Base-by-base conservation (phyloP, 768 basidiomycete genomes). In the Suillus plorans region DNA sequence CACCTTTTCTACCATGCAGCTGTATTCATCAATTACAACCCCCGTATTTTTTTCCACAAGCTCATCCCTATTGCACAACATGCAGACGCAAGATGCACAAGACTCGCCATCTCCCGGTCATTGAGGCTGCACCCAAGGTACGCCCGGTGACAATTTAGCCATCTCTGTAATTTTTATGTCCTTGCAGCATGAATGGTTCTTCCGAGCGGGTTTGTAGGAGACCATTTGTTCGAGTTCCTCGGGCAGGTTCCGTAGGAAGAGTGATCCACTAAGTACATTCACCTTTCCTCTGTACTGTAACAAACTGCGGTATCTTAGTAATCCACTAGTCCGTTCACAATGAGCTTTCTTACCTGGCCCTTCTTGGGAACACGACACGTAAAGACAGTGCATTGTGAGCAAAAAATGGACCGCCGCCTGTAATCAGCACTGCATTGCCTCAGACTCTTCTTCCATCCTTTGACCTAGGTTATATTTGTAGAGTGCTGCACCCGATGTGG, bases 401-500 rank as follows among this genome's bases (percentile, higher is more conserved):
- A 36, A n/a, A 49, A 20, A 20, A 44, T 6, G 16, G 1, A 18
- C 10, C 39, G 37, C 31, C 10, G 7, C 18, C 6, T 31, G 31
- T 61, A 13, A 36, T 62, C 56, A 59, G n/a, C 20, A 22, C 18
- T 34, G 7, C 50, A 45, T 61, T 20, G 31, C 52, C 28, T 45
- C 36, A 34, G 16, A 34, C 18, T 58, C 37, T 25, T 39, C 37
- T 57, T 41, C 39, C n/a, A 62, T 64, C 63, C 72, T 71, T 67
- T 80, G 79, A n/a, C 85, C 86, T 53, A 89, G 73, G 62, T 78
- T 76, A 67, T 82, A 87, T 63, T 80, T 81, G 70, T 79, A 80
- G 57, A 89, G 66, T 20, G 80, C 73, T 2, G 76, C 72, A 12
- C 81, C 81, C 42, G 77, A 80, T 16, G 81, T 82, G 34, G 80